A percentile compares a stretch with the other conserved stretches of the same genome.
Evolutionary conservation across 2,329 filamentous ascomycete genomes (phyloP).

Genomic region (Gliomastix tumulicola): DNA sequence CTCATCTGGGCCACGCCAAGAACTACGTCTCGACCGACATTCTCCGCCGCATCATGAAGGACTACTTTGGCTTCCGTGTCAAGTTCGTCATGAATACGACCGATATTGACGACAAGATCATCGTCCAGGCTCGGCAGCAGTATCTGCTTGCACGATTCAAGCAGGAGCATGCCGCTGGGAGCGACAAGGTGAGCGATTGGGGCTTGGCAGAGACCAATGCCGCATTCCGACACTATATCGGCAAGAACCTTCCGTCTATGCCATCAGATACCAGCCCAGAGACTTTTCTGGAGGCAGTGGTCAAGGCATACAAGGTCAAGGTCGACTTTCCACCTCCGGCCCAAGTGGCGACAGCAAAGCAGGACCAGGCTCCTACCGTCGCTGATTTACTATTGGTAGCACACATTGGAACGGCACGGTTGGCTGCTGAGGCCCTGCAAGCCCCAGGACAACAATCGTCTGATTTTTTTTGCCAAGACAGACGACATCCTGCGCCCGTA

Average conservation of each 20-base stretch:
- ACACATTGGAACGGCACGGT: background rate
- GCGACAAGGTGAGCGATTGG: constrained; percentile 7
- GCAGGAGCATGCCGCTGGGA: constrained; percentile 5
- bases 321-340: background rate
- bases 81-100: constrained; percentile 81
- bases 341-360: background rate
- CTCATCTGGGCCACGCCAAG: constrained; percentile 66
- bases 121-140: constrained; percentile 54
- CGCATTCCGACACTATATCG: background rate
- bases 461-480: background rate
- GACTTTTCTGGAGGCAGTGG: background rate
- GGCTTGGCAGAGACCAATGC: constrained; percentile 7
- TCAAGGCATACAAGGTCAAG: background rate
- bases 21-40: constrained; percentile 82
- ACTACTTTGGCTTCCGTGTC: constrained; percentile 70
- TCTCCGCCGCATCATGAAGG: constrained; percentile 63
- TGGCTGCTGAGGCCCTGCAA: background rate
- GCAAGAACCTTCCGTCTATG: background rate
- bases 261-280: background rate
- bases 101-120: constrained; percentile 60
- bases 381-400: background rate
- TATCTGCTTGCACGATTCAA: constrained; percentile 44
- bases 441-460: background rate
- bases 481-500: background rate
- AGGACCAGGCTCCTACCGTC: background rate